These are phyloP conservation scores for Zopfochytrium polystomum DNA, from an alignment of 371 early-diverging fungal species.

Conservation along the genomic window DNA sequence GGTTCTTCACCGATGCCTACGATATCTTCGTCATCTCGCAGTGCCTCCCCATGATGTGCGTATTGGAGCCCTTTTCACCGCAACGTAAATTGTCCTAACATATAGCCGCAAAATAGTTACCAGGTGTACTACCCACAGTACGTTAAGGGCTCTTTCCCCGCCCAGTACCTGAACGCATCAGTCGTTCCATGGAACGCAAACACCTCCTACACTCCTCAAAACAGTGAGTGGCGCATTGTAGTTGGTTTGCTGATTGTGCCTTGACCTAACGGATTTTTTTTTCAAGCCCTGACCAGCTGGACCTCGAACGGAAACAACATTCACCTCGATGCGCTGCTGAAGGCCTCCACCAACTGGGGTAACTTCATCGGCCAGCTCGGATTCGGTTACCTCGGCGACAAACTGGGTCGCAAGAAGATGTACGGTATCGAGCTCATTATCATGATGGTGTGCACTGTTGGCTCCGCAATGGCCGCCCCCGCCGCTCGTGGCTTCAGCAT, in stretches of 20 bases:
- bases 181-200: constrained; percentile 57
- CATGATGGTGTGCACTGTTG: constrained; percentile 65
- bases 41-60: too few relatives aligned
- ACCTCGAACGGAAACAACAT: too few relatives aligned
- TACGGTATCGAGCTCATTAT: constrained; percentile 72
- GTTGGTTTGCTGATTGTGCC: constrained; percentile 37
- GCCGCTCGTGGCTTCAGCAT: constrained; percentile 42
- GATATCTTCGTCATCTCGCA: too few relatives aligned
- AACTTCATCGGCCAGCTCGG: constrained; percentile 66
- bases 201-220: constrained; percentile 81
- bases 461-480: constrained; percentile 40
- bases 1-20: constrained; percentile 85
- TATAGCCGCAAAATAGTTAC: too few relatives aligned
- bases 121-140: constrained; percentile 58
- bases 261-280: not conserved
- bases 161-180: too few relatives aligned
- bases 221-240: constrained; percentile 73
- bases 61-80: not conserved
- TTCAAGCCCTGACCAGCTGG: too few relatives aligned
- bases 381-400: too few relatives aligned
- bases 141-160: constrained; percentile 1
- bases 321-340: constrained; percentile 64
- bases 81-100: not conserved
- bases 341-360: constrained; percentile 34
- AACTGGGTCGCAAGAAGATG: constrained; percentile 66